Base-by-base conservation (phyloP, 768 basidiomycete genomes). In the Collybia mongolica region DNA sequence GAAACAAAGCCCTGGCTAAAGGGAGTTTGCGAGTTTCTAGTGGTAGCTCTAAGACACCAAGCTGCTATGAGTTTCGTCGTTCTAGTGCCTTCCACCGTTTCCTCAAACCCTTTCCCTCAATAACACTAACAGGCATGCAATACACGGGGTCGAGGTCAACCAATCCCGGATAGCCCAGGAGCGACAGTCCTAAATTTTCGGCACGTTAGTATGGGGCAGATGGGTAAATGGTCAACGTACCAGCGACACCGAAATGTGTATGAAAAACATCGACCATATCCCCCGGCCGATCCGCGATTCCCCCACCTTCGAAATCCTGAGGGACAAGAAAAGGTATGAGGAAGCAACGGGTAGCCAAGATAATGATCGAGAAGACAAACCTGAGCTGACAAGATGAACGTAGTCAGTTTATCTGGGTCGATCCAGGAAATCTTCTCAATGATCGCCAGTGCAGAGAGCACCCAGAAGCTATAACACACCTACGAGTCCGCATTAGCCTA, bases 391-490 rank as follows among this genome's bases (percentile, higher is more conserved):
- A 98, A 76, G 49, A 99, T 96, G 70, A 98, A 99, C 3, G 67
- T 60, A 1, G 75, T 74, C 24, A 98, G 73, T 60, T 88, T 91
- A 17, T 86, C 79, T 0, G 83, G 73, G 63, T 98, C 86, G 60
- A 99, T 96, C 93, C 95, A 98, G 0, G 77, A 68, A 3, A 94
- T 65, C 60, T 86, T 90, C 39, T 84, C 79, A 37, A 99, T 67
- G 49, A 98, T 95, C 20, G 93, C 83, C 46, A 98, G 67, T 0
- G 90, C 74, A 1, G 97, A 95, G 4, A 98, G 78, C 3, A 94
- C 92, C 94, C 94, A 99, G 71, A 93, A 93, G 59, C 90, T 93
- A 68, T 99, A 99, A 71, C 97, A 99, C 15, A 98, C 92, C 93
- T 96, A 12, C 43, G 22, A 14, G 20, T 42, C 14, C 40, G 11